These are phyloP conservation scores for Boletus patriciae DNA, from an alignment of 768 basidiomycete genomes.

Conservation along the genomic window DNA sequence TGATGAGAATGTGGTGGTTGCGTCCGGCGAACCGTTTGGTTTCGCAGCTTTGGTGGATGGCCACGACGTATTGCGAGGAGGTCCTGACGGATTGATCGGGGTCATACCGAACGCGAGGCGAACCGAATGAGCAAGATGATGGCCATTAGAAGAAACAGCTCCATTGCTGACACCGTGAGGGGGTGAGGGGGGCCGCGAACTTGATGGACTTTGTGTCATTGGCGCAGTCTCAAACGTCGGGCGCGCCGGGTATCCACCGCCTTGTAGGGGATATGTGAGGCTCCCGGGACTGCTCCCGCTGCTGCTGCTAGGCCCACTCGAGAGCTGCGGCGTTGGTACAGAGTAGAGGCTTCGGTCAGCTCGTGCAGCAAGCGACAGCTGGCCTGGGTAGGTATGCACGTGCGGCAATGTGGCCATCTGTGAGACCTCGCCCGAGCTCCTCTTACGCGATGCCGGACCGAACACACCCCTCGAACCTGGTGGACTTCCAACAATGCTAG, in stretches of 20 bases:
- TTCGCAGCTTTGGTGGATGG: slow-evolving; percentile 28
- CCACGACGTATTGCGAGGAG: slow-evolving; percentile 42
- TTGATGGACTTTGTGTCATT: slow-evolving; percentile 47
- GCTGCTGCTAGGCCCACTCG: slow-evolving; percentile 61
- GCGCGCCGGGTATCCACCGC: slow-evolving; percentile 15
- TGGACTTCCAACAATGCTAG: slow-evolving; percentile 40
- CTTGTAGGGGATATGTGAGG: slow-evolving; percentile 40
- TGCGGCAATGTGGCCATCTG: slow-evolving; percentile 30
- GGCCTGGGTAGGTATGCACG: slow-evolving; percentile 36
- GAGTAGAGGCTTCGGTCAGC: slow-evolving; percentile 29
- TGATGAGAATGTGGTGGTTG: slow-evolving; percentile 12
- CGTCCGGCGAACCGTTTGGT: slow-evolving; percentile 10
- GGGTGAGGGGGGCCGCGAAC: slow-evolving; percentile 64
- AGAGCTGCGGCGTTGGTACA: slow-evolving; percentile 59
- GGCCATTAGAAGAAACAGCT: slow-evolving; percentile 39
- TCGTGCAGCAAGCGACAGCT: slow-evolving; percentile 30
- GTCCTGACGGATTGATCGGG: slow-evolving; percentile 52
- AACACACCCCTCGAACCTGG: slow-evolving; percentile 32
- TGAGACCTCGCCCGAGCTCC: slow-evolving; percentile 34
- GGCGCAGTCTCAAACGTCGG: slow-evolving; percentile 24
- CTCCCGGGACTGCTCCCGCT: slow-evolving; percentile 63
- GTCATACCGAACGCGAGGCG: slow-evolving; percentile 92
- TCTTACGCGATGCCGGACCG: slow-evolving; percentile 27
- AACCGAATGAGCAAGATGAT: slow-evolving; percentile 80
- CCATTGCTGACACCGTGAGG: slow-evolving; percentile 37